Conservation (phyloP, 1,284 basidiomycete species). For the Naganishia sp. region DNA sequence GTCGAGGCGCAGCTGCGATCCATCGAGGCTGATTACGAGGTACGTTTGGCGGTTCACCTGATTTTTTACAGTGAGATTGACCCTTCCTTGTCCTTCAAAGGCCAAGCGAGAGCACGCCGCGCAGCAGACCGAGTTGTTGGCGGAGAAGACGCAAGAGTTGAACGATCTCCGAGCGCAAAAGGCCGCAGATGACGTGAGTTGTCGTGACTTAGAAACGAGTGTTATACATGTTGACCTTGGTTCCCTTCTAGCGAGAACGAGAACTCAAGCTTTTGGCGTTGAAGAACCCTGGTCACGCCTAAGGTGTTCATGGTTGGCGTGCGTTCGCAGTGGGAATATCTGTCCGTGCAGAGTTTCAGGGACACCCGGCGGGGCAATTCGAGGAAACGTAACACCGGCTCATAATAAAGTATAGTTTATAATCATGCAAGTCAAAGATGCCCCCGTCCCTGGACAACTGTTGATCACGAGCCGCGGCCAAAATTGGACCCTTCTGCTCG, state of each 20-base stretch:
- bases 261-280: constrained; percentile 53
- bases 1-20: constrained; percentile 51
- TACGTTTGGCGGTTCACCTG: constrained; percentile 32
- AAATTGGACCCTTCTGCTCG: no score
- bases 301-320: constrained; percentile 20
- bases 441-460: no score
- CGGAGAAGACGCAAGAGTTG: constrained; percentile 52
- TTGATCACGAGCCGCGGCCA: no score
- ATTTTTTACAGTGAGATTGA: neutral
- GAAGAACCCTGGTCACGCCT: constrained; percentile 53
- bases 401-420: neutral
- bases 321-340: neutral
- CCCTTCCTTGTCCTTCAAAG: neutral
- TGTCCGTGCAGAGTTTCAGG: no score
- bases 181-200: constrained; percentile 56
- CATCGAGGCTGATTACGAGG: constrained; percentile 54
- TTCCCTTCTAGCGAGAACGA: constrained; percentile 49
- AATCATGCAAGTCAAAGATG: neutral
- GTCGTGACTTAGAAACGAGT: neutral
- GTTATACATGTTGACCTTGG: neutral
- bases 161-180: constrained; percentile 55
- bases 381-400: neutral
- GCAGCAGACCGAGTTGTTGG: constrained; percentile 39
- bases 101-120: constrained; percentile 38
- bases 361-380: neutral